These are phyloP conservation scores for Podospora pseudocomata DNA, from an alignment of 495 filamentous ascomycete genomes.

Conservation along the genomic window DNA sequence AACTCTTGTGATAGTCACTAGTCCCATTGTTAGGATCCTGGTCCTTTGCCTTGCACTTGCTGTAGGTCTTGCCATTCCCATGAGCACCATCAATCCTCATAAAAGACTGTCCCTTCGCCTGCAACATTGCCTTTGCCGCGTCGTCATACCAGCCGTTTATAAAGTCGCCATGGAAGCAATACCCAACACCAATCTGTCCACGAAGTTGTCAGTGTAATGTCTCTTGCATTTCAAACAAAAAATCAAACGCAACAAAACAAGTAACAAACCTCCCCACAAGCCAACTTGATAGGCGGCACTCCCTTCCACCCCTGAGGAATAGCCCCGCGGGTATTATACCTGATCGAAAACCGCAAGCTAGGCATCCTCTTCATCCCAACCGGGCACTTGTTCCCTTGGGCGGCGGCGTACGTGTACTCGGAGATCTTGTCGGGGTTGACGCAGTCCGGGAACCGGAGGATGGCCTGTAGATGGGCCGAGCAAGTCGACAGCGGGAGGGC, in stretches of 20 bases:
- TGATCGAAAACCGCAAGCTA: conserved; percentile 32
- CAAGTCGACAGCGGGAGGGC: conserved; percentile 35
- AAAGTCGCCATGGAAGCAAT: conserved; percentile 39
- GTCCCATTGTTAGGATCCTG: conserved; percentile 35
- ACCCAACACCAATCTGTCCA: conserved; percentile 34
- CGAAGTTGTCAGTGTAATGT: not conserved
- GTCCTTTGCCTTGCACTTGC: conserved; percentile 34
- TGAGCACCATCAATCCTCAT: conserved; percentile 37
- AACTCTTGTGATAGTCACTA: conserved; percentile 34
- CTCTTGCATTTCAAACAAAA: not conserved
- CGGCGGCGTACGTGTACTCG: conserved; percentile 34
- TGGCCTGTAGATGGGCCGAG: conserved; percentile 35
- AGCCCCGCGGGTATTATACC: conserved; percentile 30
- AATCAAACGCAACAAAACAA: conserved; percentile 3
- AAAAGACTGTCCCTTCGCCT: conserved; percentile 35
- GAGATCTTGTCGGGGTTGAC: conserved; percentile 34
- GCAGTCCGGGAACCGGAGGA: conserved; percentile 37
- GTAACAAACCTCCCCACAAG: conserved; percentile 33
- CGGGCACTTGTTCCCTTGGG: conserved; percentile 31
- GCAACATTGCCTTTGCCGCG: conserved; percentile 31
- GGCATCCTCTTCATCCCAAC: conserved; percentile 32
- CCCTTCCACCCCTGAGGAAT: conserved; percentile 37
- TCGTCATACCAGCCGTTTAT: conserved; percentile 40
- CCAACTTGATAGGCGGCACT: conserved; percentile 33
- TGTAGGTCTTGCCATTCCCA: conserved; percentile 33